Evolutionary conservation across 1,284 basidiomycete genomes (phyloP).

Genomic region (Trichosporon faecale): DNA sequence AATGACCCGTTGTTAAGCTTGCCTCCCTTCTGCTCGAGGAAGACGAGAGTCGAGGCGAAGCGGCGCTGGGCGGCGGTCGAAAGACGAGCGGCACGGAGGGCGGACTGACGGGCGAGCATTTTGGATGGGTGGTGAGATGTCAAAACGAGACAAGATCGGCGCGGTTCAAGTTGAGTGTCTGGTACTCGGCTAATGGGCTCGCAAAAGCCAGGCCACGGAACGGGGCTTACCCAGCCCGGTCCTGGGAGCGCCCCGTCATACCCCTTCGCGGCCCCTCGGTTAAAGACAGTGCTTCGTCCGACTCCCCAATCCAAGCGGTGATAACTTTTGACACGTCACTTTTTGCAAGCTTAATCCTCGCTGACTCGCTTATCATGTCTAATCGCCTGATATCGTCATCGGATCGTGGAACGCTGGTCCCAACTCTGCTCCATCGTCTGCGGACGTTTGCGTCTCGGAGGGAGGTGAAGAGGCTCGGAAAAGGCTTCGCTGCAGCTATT

Average conservation of each 20-base stretch:
- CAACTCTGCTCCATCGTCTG: background rate
- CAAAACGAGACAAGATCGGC: background rate
- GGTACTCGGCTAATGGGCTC: background rate
- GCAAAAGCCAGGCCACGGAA: background rate
- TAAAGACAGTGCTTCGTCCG: background rate
- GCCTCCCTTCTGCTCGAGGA: constrained; percentile 82
- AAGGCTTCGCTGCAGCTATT: background rate
- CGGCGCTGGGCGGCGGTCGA: constrained; percentile 32
- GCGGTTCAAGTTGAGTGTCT: background rate
- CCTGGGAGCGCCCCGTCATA: background rate
- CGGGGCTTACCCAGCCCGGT: background rate
- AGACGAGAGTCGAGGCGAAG: constrained; percentile 64
- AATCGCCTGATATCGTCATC: background rate
- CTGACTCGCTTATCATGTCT: background rate
- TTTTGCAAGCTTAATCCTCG: background rate
- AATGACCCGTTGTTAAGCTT: constrained; percentile 79
- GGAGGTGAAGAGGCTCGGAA: no score
- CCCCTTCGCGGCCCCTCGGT: background rate
- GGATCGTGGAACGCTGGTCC: background rate
- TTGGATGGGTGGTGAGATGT: background rate
- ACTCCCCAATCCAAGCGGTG: background rate
- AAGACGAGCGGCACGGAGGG: constrained; percentile 23
- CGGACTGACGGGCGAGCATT: constrained; percentile 27
- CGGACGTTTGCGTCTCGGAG: background rate
- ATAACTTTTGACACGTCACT: background rate